phyloP scores from a whole-genome alignment of 768 basidiomycete genomes.

The Tricholoma bakamatsutake region DNA sequence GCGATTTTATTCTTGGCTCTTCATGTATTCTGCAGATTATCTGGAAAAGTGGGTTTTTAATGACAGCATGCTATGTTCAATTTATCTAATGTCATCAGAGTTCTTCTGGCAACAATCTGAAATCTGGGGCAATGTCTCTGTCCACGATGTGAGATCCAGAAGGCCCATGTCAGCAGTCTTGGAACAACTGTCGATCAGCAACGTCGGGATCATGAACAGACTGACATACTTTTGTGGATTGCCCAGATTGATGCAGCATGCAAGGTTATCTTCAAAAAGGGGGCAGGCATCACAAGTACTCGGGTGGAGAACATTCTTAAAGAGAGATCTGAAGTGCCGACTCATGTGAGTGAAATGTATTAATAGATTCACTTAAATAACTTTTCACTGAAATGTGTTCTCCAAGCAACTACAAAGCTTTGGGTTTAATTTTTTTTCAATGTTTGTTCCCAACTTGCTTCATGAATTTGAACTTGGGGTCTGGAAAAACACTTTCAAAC shows the following conservation, averaged over 20 bases:
- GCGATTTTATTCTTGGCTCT: constrained; percentile 21
- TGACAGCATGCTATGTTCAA: neutral
- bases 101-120: constrained; percentile 16
- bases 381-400: constrained; percentile 29
- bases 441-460: constrained; percentile 29
- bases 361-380: neutral
- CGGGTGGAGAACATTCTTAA: constrained; percentile 20
- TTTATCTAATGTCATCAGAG: constrained; percentile 6
- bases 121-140: constrained; percentile 16
- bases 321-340: constrained; percentile 25
- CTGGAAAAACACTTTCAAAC: constrained; percentile 30
- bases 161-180: constrained; percentile 4
- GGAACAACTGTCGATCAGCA: constrained; percentile 7
- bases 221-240: constrained; percentile 4
- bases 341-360: constrained; percentile 15
- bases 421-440: constrained; percentile 20
- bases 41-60: constrained; percentile 22
- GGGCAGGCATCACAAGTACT: constrained; percentile 18
- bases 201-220: neutral
- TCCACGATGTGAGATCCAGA: constrained; percentile 12
- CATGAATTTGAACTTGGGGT: constrained; percentile 36
- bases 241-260: constrained; percentile 14
- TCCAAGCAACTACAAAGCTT: constrained; percentile 12
- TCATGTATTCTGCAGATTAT: constrained; percentile 27
- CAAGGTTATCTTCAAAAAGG: constrained; percentile 21